Evolutionary conservation across 805 yeast species (phyloP), one percentile per base, ranked within the genome.

Genomic region (Lipomyces orientalis): DNA sequence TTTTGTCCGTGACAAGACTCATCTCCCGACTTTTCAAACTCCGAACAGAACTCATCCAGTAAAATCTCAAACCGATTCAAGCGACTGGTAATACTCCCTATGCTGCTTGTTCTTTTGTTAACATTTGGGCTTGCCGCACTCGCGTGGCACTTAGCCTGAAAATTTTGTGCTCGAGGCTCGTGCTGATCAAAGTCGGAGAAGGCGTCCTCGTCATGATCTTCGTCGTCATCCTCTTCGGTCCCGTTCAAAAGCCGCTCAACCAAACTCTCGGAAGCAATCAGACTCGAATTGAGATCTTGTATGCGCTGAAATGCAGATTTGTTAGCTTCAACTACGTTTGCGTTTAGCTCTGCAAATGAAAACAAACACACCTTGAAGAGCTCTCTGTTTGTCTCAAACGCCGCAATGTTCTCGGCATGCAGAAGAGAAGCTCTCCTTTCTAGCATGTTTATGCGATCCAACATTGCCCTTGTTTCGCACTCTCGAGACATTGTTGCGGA

Each of bases 41-140:
- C 71, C 12, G 71, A 67, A 54, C 70, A 64, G 33, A 69, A 56
- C 52, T 69, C 70, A 37, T 69, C 71, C 12, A 66, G 62, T n/a
- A 69, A n/a, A 22, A 69, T 67, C 57, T 69, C 70, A 46, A 69
- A 69, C 25, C 72, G 65, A 39, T 62, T 69, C 6, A 68, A 52
- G 19, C 65, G 54, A 34, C 66, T 62, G 12, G 69, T 68, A 46
- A 68, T 56, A 39, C 64, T 65, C 33, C 66, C 52, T 14, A 58
- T 31, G 19, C 64, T 54, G 35, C 33, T 31, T 4, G 61, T 35
- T 19, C 60, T 16, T n/a, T 4, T n/a, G 59, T 19, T 12, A 19
- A 33, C 16, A 19, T 58, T 29, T 49, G 33, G 14, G 4, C 19
- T 16, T 25, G 29, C 39, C 5, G 58, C 29, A 0, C 5, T 6